These are phyloP conservation scores for Nicotiana tomentosiformis DNA, from an alignment of 257 asterid genomes.

Conservation along the genomic window DNA sequence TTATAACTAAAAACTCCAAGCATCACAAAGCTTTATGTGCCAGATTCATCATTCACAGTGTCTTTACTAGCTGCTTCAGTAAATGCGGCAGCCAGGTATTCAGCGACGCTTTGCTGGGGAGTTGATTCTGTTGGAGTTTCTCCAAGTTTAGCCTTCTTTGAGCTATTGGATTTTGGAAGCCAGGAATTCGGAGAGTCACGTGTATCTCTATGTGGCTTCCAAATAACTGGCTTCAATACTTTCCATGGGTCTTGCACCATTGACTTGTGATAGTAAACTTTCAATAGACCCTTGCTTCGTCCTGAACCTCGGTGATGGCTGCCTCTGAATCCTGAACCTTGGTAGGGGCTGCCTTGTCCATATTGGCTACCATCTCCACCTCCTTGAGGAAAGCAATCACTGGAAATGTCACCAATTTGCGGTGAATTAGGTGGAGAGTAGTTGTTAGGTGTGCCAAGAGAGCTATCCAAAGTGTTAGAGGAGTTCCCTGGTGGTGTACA, in stretches of 20 bases:
- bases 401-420: slow-evolving; percentile 24
- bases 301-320: slow-evolving; percentile 23
- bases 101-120: slow-evolving; percentile 64
- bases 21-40: slow-evolving; percentile 15
- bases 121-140: slow-evolving; percentile 24
- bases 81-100: slow-evolving; percentile 64
- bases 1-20: not conserved
- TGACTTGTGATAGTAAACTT: slow-evolving; percentile 48
- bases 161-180: slow-evolving; percentile 39
- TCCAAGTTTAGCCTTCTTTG: slow-evolving; percentile 55
- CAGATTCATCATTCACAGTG: slow-evolving; percentile 17
- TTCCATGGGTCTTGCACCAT: slow-evolving; percentile 91
- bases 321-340: slow-evolving; percentile 25
- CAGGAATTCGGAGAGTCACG: slow-evolving; percentile 25
- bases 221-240: slow-evolving; percentile 43
- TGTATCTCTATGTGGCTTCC: slow-evolving; percentile 31
- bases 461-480: slow-evolving; percentile 28
- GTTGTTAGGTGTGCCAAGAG: slow-evolving; percentile 22
- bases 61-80: slow-evolving; percentile 30
- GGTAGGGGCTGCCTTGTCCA: slow-evolving; percentile 38
- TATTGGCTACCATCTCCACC: slow-evolving; percentile 21
- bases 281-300: slow-evolving; percentile 39
- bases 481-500: slow-evolving; percentile 29
- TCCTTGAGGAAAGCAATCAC: slow-evolving; percentile 23
- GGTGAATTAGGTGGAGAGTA: slow-evolving; percentile 29